Evolutionary conservation across 495 filamentous ascomycete species (phyloP), one percentile per base, ranked within the genome.

Genomic region (Rhizodiscina lignyota): DNA sequence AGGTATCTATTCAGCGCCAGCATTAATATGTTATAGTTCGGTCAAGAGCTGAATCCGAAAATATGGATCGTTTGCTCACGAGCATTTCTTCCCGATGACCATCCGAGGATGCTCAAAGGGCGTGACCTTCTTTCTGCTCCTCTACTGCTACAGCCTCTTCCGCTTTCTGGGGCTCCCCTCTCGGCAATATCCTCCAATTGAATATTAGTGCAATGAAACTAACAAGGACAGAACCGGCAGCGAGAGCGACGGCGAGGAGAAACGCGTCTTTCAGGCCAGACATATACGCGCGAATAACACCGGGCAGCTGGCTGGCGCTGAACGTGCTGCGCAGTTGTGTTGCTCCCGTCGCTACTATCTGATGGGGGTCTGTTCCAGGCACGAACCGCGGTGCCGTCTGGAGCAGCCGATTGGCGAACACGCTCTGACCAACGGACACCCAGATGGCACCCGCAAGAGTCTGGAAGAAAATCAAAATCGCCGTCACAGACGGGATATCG

Each of bases 221-320:
- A 10, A 41, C 11, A 17, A 49, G 29, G 1, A 48, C 39, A n/a
- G 42, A 4, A 1, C 43, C 53, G 18, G 50, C 35, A 8, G 50
- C 35, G 8, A 49, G 35, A 2, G 43, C 65, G 27, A 64, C 53
- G 4, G 54, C 42, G n/a, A 69, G 39, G 0, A 55, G 51, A 36
- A 61, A 65, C 1, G 62, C 48, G 5, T 54, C 53, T 44, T 63
- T 65, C 35, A 80, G 40, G 4, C 69, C 72, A 1, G 38, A 45
- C 66, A 74, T 72, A 50, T 79, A 80, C 4, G 66, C 68, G 2
- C 45, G 24, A 17, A 79, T 30, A 13, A 79, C 58, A 2, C 59
- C 64, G 0, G 56, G 53, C 2, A 82, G 18, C 23, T 63, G 35
- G 1, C 60, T 53, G 3, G 46, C 31, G 0, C 55, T 22, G 41